These are phyloP conservation scores for Clitopilus hobsonii DNA, from an alignment of 768 basidiomycete species.

Conservation along the genomic window DNA sequence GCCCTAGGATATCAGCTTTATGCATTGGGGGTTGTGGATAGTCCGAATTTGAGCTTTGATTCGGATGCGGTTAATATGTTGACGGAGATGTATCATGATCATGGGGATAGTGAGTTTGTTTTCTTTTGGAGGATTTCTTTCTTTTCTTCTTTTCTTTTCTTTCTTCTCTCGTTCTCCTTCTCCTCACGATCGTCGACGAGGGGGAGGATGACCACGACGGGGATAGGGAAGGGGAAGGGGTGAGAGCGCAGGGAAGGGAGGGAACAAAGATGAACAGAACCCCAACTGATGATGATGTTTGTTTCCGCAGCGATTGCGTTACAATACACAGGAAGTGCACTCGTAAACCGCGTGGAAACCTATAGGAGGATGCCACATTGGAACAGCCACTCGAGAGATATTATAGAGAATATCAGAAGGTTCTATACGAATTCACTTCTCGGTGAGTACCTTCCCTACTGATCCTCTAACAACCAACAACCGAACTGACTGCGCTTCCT, in stretches of 20 bases:
- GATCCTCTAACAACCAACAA: neutral
- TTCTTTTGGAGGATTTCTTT: neutral
- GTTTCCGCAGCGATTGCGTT: slow-evolving; percentile 94
- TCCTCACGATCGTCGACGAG: no score
- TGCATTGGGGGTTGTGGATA: slow-evolving; percentile 85
- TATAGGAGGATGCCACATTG: slow-evolving; percentile 95
- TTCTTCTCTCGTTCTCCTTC: no score
- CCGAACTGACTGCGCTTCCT: slow-evolving; percentile 2
- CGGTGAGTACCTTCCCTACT: slow-evolving; percentile 38
- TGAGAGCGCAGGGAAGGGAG: no score
- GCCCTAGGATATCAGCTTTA: slow-evolving; percentile 94
- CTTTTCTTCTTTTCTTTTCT: neutral
- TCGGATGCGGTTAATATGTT: slow-evolving; percentile 95
- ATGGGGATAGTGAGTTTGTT: slow-evolving; percentile 87
- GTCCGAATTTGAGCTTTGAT: slow-evolving; percentile 84
- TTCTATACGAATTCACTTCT: slow-evolving; percentile 94
- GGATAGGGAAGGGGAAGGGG: no score
- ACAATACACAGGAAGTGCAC: slow-evolving; percentile 94
- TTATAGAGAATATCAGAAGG: slow-evolving; percentile 90
- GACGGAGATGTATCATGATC: slow-evolving; percentile 98
- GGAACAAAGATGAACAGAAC: slow-evolving; percentile 3
- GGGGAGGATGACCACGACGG: no score
- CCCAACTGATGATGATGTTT: slow-evolving; percentile 1
- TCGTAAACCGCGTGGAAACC: slow-evolving; percentile 94
- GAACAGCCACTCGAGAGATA: slow-evolving; percentile 95